Evolutionary conservation across 1,139 yeast genomes (phyloP).

Genomic region (Pichia sp.): DNA sequence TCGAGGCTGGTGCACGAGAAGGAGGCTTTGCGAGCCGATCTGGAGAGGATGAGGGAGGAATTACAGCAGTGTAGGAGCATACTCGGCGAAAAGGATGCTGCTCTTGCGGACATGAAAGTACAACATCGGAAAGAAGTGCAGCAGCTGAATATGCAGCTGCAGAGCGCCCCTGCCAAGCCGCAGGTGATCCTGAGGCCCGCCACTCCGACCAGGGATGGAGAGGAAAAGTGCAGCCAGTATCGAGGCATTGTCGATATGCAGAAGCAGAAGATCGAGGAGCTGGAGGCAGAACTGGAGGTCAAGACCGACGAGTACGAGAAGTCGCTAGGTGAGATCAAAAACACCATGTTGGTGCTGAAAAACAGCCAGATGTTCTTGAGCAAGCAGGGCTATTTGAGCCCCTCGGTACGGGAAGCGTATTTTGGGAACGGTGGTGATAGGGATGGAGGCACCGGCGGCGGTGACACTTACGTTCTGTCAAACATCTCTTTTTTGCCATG

Average conservation of each 20-base stretch:
- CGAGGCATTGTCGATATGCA: not conserved
- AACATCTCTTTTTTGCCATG: conserved; percentile 16
- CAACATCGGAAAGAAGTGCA: not conserved
- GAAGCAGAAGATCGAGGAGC: conserved; percentile 11
- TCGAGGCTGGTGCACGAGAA: conserved; percentile 7
- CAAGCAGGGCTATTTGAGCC: not conserved
- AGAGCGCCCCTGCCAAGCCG: not conserved
- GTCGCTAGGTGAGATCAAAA: conserved; percentile 12
- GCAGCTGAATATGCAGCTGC: not conserved
- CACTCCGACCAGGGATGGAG: not conserved
- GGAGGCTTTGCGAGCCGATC: conserved; percentile 1
- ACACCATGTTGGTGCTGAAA: conserved; percentile 14
- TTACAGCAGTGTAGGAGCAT: not conserved
- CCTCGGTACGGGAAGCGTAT: not conserved
- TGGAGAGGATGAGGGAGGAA: conserved; percentile 1
- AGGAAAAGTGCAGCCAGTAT: not conserved
- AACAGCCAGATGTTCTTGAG: conserved; percentile 36
- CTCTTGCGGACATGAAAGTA: not conserved
- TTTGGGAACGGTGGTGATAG: not conserved
- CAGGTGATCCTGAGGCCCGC: not conserved
- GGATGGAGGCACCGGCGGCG: conserved; percentile 40
- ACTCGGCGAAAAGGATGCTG: not conserved
- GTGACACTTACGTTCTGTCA: conserved; percentile 22
- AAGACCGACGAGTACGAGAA: conserved; percentile 13
- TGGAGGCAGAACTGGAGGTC: conserved; percentile 12